Evolutionary conservation across 2,329 filamentous ascomycete genomes (phyloP), one percentile per base, ranked within the genome.

Genomic region (Stachybotrys chartarum): DNA sequence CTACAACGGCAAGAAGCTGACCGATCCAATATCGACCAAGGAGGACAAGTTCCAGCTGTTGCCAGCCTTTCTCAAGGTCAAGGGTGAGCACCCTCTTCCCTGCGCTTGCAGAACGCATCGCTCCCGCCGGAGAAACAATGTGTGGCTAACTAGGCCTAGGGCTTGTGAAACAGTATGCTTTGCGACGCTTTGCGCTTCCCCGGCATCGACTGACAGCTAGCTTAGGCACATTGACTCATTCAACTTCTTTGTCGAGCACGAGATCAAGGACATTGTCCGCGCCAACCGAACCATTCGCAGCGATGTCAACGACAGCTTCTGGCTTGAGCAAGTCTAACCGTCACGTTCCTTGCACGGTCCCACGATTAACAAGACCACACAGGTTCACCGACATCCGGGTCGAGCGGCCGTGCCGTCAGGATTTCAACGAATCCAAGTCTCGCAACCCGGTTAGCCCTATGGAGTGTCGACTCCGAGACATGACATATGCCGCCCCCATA

Each of bases 401-500:
- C 56, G 87, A 89, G 24, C 82, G 79, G 47, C 94, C 95, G 6
- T 88, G 90, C 62, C 88, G 92, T 54, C 79, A 86, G 58, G 91
- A 95, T 62, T 84, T 83, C 72, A 86, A 87, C 65, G 83, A 90
- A 66, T 78, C 82, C 64, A 84, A 86, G 66, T 83, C 86, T 52
- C 81, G 86, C 60, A 84, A 82, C 62, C 83, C 88, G 64, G 86
- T 99, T 58, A 96, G 91, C 1, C 94, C 94, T 2, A 96, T 97
- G 76, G 95, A 99, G 76, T 99, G 94, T 68, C 89, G 94, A 39
- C 79, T 99, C 56, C 86, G 95, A 65, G 95, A 99, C 69, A 92
- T 96, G 81, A 97, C 93, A n/a, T 99, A 99, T 69, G 89, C 91
- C 18, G 94, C 94, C 10, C 93, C 93, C 1, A 96, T 99, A 58